Conservation (phyloP, 2,329 filamentous ascomycete species). For the Colletotrichum tofieldiae region DNA sequence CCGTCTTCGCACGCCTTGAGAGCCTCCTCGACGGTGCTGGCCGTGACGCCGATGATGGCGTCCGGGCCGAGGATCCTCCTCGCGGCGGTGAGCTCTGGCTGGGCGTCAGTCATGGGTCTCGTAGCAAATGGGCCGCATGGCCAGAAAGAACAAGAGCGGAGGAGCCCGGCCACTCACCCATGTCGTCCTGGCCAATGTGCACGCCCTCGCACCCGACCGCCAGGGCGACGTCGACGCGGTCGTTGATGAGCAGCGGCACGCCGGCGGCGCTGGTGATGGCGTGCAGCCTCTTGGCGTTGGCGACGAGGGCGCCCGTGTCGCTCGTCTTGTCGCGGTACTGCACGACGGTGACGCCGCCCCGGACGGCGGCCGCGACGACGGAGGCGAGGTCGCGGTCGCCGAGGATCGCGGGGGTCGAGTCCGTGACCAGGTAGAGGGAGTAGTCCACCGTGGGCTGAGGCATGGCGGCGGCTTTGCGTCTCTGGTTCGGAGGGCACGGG, state of each 20-base stretch:
- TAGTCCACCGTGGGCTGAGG: slow-evolving; percentile 74
- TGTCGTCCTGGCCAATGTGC: slow-evolving; percentile 95
- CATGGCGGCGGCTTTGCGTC: slow-evolving; percentile 45
- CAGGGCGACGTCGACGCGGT: slow-evolving; percentile 89
- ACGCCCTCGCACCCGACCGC: slow-evolving; percentile 92
- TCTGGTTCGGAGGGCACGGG: background rate
- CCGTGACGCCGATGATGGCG: slow-evolving; percentile 91
- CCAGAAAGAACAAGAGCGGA: background rate
- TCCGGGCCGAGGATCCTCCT: slow-evolving; percentile 80
- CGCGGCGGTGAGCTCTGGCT: slow-evolving; percentile 73
- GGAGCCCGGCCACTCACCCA: slow-evolving; percentile 68
- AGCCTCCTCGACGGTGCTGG: slow-evolving; percentile 82
- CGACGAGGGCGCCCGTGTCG: slow-evolving; percentile 80
- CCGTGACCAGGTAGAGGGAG: slow-evolving; percentile 91
- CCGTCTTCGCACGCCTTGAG: slow-evolving; percentile 79
- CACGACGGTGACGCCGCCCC: slow-evolving; percentile 87
- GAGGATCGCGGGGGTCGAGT: slow-evolving; percentile 90
- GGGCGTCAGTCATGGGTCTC: background rate
- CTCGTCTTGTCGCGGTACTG: slow-evolving; percentile 93
- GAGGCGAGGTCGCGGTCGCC: slow-evolving; percentile 77
- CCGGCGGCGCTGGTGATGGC: slow-evolving; percentile 75
- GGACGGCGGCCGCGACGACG: slow-evolving; percentile 82
- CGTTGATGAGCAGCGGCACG: slow-evolving; percentile 92
- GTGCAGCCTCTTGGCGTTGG: slow-evolving; percentile 81
- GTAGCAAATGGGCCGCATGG: background rate